A percentile compares a stretch with the other conserved stretches of the same genome.
phyloP scores from a whole-genome alignment of 2,329 filamentous ascomycete genomes.

The Pseudogymnoascus sp. region DNA sequence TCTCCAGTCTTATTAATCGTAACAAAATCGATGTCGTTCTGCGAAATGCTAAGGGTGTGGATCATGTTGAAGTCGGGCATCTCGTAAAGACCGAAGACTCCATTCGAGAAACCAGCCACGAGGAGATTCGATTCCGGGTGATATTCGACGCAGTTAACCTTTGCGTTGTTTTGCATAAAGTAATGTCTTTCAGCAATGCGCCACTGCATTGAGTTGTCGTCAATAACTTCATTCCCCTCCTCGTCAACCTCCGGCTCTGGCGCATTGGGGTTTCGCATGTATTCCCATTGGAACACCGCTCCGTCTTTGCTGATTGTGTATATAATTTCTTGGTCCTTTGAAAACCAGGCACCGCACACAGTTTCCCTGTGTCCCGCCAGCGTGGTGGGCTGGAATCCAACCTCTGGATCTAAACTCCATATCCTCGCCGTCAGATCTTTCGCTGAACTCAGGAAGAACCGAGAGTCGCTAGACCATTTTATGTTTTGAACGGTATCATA shows the following conservation, averaged over 20 bases:
- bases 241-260: conserved; percentile 46
- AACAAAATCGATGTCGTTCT: conserved; percentile 92
- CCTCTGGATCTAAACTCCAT: conserved; percentile 86
- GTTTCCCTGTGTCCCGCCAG: conserved; percentile 85
- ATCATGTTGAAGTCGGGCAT: conserved; percentile 94
- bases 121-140: conserved; percentile 82
- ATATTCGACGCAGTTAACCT: conserved; percentile 83
- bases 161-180: conserved; percentile 85
- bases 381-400: conserved; percentile 83
- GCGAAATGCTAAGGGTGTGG: conserved; percentile 86
- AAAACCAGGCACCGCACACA: conserved; percentile 95
- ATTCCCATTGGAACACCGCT: conserved; percentile 92
- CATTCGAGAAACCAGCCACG: conserved; percentile 94
- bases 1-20: conserved; percentile 91
- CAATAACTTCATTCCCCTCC: conserved; percentile 52
- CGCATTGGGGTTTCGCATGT: conserved; percentile 54
- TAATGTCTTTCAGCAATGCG: conserved; percentile 86
- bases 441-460: conserved; percentile 87
- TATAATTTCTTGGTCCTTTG: conserved; percentile 86
- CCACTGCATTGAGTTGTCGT: conserved; percentile 71
- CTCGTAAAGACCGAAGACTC: conserved; percentile 89
- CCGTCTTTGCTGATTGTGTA: conserved; percentile 97
- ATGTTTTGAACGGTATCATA: conserved; percentile 81
- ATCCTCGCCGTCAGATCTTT: conserved; percentile 89
- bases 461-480: conserved; percentile 92